Evolutionary conservation across 768 basidiomycete species (phyloP).

Genomic region (Termitomyces sp.): DNA sequence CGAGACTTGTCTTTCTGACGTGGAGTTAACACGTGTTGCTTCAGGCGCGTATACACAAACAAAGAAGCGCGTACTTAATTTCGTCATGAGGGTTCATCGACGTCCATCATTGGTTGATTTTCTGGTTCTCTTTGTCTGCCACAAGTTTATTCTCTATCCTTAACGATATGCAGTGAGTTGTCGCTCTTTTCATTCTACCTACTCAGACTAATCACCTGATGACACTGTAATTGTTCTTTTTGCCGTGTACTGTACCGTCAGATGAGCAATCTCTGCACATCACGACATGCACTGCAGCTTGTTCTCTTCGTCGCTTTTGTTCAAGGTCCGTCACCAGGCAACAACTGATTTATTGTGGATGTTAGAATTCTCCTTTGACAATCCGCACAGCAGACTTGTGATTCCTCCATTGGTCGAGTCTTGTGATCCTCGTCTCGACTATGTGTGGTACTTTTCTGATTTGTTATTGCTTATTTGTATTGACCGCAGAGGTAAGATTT

Average conservation of each 20-base stretch:
- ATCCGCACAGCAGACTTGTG: no score
- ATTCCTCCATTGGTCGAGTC: not conserved
- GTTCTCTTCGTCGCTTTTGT: not conserved
- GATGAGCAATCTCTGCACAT: no score
- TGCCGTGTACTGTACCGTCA: no score
- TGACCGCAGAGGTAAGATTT: not conserved
- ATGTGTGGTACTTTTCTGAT: not conserved
- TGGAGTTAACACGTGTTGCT: conserved; percentile 19
- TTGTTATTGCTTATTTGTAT: not conserved
- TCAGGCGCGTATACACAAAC: conserved; percentile 16
- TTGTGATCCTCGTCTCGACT: not conserved
- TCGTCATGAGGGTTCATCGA: not conserved
- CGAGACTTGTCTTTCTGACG: conserved; percentile 10
- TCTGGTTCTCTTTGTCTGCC: no score
- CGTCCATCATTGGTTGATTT: no score
- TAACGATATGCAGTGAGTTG: no score
- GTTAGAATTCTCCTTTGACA: no score
- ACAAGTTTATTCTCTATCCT: no score
- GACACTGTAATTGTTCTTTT: no score
- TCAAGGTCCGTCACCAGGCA: not conserved
- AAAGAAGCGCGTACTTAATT: conserved; percentile 15
- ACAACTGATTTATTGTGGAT: not conserved
- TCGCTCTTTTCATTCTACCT: no score
- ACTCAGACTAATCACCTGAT: no score
- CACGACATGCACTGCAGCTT: no score